Evolutionary conservation across 495 filamentous ascomycete genomes (phyloP).

Genomic region (Copromyces sp.): DNA sequence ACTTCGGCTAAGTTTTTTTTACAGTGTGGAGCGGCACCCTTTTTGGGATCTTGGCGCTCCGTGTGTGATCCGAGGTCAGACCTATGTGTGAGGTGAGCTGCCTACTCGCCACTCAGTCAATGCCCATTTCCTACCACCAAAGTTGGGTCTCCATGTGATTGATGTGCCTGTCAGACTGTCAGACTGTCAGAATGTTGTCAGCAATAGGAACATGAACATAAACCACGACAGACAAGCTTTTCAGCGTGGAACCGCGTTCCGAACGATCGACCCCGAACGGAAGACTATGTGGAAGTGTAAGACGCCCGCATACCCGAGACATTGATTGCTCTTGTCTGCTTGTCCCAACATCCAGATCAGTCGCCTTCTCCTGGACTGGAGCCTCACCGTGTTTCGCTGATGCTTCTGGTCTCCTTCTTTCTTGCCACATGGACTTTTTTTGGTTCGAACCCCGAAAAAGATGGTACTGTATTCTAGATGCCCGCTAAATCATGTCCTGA

Average conservation of each 20-base stretch:
- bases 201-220: neutral
- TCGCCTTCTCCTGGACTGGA: neutral
- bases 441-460: neutral
- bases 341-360: neutral
- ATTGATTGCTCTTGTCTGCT: neutral
- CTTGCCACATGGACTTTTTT: neutral
- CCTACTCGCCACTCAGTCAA: no score
- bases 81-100: no score
- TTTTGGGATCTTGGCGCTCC: no score
- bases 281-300: no score
- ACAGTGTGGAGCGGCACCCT: no score
- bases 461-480: no score
- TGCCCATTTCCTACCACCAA: no score
- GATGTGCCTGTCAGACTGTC: no score
- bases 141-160: no score
- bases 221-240: neutral
- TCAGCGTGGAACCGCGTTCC: neutral
- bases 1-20: no score
- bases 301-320: neutral
- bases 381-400: neutral
- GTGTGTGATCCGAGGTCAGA: no score
- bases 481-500: no score
- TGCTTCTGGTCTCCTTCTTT: neutral
- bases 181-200: neutral
- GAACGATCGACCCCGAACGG: neutral